phyloP scores from a whole-genome alignment of 2,329 filamentous ascomycete species.

The Ceratocystis destructans region DNA sequence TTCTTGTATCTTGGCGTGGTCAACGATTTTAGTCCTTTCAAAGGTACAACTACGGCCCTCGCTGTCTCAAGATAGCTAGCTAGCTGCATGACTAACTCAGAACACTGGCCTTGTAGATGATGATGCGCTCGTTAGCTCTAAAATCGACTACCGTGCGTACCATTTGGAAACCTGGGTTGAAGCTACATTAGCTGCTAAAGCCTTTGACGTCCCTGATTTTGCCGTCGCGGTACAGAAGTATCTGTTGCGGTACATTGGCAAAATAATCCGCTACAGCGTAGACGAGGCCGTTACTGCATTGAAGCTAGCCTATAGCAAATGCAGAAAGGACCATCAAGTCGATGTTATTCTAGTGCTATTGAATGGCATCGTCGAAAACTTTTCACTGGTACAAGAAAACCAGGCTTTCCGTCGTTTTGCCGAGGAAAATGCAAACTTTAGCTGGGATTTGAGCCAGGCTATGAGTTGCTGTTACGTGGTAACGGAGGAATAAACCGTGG shows the following conservation, averaged over 20 bases:
- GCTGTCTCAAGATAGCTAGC: background rate
- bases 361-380: background rate
- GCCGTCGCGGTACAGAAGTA: background rate
- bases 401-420: background rate
- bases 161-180: background rate
- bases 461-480: background rate
- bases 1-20: background rate
- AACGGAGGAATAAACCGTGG: background rate
- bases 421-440: background rate
- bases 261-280: background rate
- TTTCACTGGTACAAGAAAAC: background rate
- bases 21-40: background rate
- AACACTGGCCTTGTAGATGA: background rate
- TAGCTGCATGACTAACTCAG: background rate
- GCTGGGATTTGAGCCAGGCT: background rate
- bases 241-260: background rate
- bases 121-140: background rate
- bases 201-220: background rate
- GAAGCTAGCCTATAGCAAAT: background rate
- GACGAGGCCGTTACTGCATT: background rate
- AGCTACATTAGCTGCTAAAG: background rate
- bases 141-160: background rate
- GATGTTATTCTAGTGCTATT: background rate
- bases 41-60: background rate
- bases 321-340: background rate